Conservation (phyloP, 768 basidiomycete species). For the Tulasnella sp. region DNA sequence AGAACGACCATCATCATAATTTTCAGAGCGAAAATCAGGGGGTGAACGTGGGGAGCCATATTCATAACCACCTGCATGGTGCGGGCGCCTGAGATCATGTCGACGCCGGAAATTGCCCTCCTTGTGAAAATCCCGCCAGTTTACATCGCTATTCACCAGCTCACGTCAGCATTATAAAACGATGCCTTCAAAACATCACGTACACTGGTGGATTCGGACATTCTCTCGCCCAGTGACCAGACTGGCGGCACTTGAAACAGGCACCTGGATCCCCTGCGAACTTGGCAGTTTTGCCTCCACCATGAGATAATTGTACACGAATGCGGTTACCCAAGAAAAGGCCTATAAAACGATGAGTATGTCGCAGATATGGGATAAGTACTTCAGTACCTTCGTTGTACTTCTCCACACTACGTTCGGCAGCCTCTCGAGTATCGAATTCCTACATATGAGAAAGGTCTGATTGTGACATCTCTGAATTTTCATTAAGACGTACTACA, state of each 20-base stretch:
- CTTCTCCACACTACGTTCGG: slow-evolving; percentile 75
- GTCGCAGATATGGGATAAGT: too few species aligned
- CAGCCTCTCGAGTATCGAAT: slow-evolving; percentile 68
- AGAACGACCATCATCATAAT: too few species aligned
- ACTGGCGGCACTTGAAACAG: slow-evolving; percentile 75
- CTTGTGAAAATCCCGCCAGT: slow-evolving; percentile 25
- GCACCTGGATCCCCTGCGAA: slow-evolving; percentile 76
- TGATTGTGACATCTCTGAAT: neutral
- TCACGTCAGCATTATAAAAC: neutral
- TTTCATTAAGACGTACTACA: slow-evolving; percentile 50
- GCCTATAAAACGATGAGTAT: slow-evolving; percentile 26
- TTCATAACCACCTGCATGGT: slow-evolving; percentile 32
- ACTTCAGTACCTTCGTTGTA: slow-evolving; percentile 59
- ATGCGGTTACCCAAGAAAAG: slow-evolving; percentile 90
- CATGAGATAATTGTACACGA: slow-evolving; percentile 73
- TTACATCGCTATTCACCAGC: slow-evolving; percentile 1
- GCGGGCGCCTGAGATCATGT: slow-evolving; percentile 24
- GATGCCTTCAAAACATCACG: slow-evolving; percentile 29
- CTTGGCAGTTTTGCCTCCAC: slow-evolving; percentile 68
- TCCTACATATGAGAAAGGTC: slow-evolving; percentile 36
- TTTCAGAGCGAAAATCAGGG: too few species aligned
- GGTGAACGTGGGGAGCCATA: slow-evolving; percentile 14
- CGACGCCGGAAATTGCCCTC: slow-evolving; percentile 23
- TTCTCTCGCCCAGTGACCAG: slow-evolving; percentile 74
- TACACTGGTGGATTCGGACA: slow-evolving; percentile 16